Conservation (phyloP, 495 filamentous ascomycete species). For the Talaromyces proteolyticus region DNA sequence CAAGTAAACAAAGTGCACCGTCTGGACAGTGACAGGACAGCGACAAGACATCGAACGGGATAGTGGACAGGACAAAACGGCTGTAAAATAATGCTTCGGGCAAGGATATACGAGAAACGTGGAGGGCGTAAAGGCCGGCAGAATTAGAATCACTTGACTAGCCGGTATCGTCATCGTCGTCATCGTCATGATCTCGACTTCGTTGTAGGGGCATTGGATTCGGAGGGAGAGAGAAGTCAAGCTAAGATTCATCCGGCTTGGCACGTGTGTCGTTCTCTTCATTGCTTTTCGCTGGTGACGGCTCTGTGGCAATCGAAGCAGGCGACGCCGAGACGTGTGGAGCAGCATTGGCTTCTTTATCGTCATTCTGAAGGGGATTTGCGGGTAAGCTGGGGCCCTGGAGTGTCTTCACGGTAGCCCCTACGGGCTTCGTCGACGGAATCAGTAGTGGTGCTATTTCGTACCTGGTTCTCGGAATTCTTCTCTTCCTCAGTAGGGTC, state of each 20-base stretch:
- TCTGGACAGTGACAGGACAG: no score
- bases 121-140: slow-evolving; percentile 10
- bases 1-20: no score
- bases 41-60: no score
- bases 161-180: slow-evolving; percentile 1
- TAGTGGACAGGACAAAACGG: no score
- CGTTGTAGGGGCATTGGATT: not conserved
- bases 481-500: slow-evolving; percentile 75
- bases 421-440: slow-evolving; percentile 25
- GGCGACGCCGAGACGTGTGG: slow-evolving; percentile 20
- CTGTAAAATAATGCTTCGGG: no score
- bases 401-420: slow-evolving; percentile 52
- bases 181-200: slow-evolving; percentile 4
- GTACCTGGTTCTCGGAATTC: slow-evolving; percentile 56
- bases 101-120: not conserved
- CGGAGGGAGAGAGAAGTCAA: not conserved
- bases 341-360: slow-evolving; percentile 39
- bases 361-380: slow-evolving; percentile 9
- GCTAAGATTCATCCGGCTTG: slow-evolving; percentile 10
- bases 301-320: slow-evolving; percentile 10
- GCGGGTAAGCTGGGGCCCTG: slow-evolving; percentile 38
- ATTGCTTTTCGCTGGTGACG: slow-evolving; percentile 5
- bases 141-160: slow-evolving; percentile 1
- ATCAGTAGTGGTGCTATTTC: slow-evolving; percentile 27
- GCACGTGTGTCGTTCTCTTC: slow-evolving; percentile 5